Base-by-base conservation (phyloP, 768 basidiomycete species). In the Astraeus odoratus region DNA sequence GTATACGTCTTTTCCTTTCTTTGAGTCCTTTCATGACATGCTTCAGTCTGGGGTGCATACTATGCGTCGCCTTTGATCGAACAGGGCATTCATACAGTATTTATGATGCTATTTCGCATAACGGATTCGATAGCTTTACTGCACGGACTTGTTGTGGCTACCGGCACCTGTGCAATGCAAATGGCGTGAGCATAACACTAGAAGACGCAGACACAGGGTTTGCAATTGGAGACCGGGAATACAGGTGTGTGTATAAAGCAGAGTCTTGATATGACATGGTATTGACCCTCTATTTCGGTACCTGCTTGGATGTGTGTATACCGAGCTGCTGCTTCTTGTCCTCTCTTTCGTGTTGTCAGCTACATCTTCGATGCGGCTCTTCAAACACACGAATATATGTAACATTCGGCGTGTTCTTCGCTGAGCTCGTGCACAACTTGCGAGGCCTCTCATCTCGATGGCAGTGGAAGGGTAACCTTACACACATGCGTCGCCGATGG, bases 151-250 rank as follows among this genome's bases (percentile, higher is more conserved):
- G 74, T 49, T 55, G 71, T 43, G 68, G 67, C 2, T 70, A 71
- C 44, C 56, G 65, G 1, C 56, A 76, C 12, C 74, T 75, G 0
- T 76, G 74, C 47, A 76, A 74, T 45, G 46, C 58, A 8, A 63
- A 57, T 3, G 68, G 70, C 3, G 55, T 54, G 0, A 76, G 74
- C 46, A 65, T 76, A 20, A 61, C 67, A 2, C 59, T 64, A 19
- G 63, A 60, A 22, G 73, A 76, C 39, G 77, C 78, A 9, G 53
- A 74, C 45, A 69, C 67, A 0, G 77, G 78, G 3, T 81, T 72
- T 51, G 68, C 75, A 16, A 66, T 78, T 5, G 78, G 77, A 0
- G 76, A 77, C 47, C 80, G 77, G 76, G 78, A 81, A 56, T 80
- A 81, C 48, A 74, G 66, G 46, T 81, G 67, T 68, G 63, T 59